phyloP scores from a whole-genome alignment of 2,329 filamentous ascomycete genomes.

The Chaetomium globosum region DNA sequence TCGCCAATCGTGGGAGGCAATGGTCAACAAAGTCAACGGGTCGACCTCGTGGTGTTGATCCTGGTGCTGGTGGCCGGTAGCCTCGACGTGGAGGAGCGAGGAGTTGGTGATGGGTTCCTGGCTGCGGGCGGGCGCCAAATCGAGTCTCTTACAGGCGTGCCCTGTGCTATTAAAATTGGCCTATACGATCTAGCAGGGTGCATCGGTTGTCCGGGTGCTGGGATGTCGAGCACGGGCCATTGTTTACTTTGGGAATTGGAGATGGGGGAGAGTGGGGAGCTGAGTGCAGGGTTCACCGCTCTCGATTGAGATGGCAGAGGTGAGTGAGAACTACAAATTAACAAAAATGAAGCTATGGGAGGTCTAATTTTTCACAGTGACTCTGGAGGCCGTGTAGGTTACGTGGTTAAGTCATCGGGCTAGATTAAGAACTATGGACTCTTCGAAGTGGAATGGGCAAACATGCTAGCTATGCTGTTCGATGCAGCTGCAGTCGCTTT shows the following conservation, averaged over 20 bases:
- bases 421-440: background rate
- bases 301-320: background rate
- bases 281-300: slow-evolving; percentile 15
- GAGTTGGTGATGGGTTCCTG: slow-evolving; percentile 23
- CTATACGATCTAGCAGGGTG: background rate
- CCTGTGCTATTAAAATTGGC: slow-evolving; percentile 13
- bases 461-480: slow-evolving; percentile 3
- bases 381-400: background rate
- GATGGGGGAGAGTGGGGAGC: slow-evolving; percentile 19
- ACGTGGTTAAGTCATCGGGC: background rate
- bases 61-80: background rate
- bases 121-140: slow-evolving; percentile 4
- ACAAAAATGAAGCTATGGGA: slow-evolving; percentile 12
- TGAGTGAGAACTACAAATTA: background rate
- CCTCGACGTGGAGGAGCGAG: background rate
- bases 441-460: background rate
- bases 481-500: background rate
- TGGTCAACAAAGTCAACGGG: background rate
- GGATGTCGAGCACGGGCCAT: slow-evolving; percentile 36
- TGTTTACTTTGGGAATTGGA: slow-evolving; percentile 36
- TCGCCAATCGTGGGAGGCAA: background rate
- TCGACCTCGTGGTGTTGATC: background rate
- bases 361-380: background rate
- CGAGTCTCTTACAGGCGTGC: slow-evolving; percentile 4
- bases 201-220: slow-evolving; percentile 35